Base-by-base conservation (phyloP, 208 protist genomes). In the Trypanosoma platydactyli region DNA sequence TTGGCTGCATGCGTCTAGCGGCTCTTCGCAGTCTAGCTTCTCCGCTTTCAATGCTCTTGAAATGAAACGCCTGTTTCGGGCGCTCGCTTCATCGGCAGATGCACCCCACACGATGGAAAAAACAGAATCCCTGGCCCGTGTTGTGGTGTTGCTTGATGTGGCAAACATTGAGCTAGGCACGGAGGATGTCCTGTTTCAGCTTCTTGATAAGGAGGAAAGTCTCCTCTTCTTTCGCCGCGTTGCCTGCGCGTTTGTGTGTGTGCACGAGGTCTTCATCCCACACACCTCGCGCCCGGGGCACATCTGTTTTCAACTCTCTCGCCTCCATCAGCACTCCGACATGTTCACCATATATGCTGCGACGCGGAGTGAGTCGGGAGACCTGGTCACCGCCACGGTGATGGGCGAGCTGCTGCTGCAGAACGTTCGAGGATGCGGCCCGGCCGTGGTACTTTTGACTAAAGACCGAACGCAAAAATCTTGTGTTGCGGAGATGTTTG, bases 191-290 rank as follows among this genome's bases (percentile, higher is more conserved):
- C 40, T 92, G 40, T 49, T 90, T 16, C 63, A 77, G 6, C 46
- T 95, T 20, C 56, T 90, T 27, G 33, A 1, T 24, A 58, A 55
- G 35, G 40, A 48, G 12, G 78, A 84, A 44, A 60, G 79, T 44
- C 55, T 52, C 51, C 29, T 72, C 11, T 64, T 82, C 35, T 77
- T 94, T 44, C 42, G 54, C 3, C 41, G 56, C 27, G 71, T 84
- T 13, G 74, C 86, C 11, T 73, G 89, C 24, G 81, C 74, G 12
- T 45, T 91, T 54, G 83, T 83, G 20, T 80, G 75, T 59, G 76
- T 87, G 24, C 83, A 91, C 22, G 89, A 95, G 64, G 54, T 92
- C 6, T 91, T 92, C 52, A 75, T 95, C 38, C 79, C 89, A 1
- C 81, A 83, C 59, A 86, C 77, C 9, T 76, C 81, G 3, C 77